Base-by-base conservation (phyloP, 805 yeast species). In the Priceomyces carsonii region DNA sequence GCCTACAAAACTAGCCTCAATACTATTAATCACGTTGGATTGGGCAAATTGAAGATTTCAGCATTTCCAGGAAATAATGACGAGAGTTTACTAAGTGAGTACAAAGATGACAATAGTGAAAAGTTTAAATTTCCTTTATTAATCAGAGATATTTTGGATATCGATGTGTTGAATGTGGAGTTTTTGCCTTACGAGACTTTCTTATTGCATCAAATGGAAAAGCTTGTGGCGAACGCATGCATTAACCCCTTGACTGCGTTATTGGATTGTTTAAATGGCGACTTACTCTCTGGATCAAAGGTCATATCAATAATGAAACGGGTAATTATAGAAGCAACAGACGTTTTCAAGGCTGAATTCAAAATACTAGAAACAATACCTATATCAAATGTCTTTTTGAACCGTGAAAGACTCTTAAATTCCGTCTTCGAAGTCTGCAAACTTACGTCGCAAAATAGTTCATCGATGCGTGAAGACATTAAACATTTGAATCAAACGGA, bases 171-270 rank as follows among this genome's bases (percentile, higher is more conserved):
- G 27, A 55, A 60, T 30, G 56, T 63, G 29, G 33, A 47, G 26
- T 51, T 49, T 44, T 40, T 60, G 24, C 38, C 59, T 29, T 69
- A 77, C 30, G 65, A 71, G 29, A 70, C 70, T 16, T 56, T 80
- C 22, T 47, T 77, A 18, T 74, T 79, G 2, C 53, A 54, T 13
- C 95, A 87, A 59, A 64, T 81, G 45, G 82, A 80, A 47, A 93
- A 91, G 57, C 73, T 91, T 38, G 68, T 84, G 29, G 80, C 85
- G 14, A 93, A 93, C 53, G 74, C 86, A 1, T 85, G 93, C 51
- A 80, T 91, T 45, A 91, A 93, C 51, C 85, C 96, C 0, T 63
- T 84, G 18, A 85, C 96, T 0, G 83, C 96, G 0, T 63, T 88
- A 15, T 60, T 85, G 17, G 84, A 86, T 55, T 84, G 93, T 52